These are phyloP conservation scores for Mortierella sp. DNA, from an alignment of 371 early-diverging fungal genomes.

Conservation along the genomic window DNA sequence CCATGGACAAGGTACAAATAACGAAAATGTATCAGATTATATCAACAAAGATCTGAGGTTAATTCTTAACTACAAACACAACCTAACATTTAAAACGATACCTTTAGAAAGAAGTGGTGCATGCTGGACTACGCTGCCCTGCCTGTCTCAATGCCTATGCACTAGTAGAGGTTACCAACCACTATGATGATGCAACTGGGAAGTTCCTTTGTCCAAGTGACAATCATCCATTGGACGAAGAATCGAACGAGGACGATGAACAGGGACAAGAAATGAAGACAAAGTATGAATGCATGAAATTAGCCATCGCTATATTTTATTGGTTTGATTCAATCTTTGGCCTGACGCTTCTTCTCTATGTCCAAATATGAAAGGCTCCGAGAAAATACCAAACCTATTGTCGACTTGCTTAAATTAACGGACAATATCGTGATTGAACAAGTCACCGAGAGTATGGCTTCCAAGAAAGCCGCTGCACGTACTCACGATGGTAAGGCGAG, in stretches of 20 bases:
- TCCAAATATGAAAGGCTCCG: slow-evolving; percentile 66
- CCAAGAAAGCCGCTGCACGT: slow-evolving; percentile 32
- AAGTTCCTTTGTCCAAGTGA: slow-evolving; percentile 45
- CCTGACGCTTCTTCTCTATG: slow-evolving; percentile 1
- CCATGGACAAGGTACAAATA: slow-evolving; percentile 72
- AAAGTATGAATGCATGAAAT: slow-evolving; percentile 23
- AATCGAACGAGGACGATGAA: slow-evolving; percentile 38
- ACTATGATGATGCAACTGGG: slow-evolving; percentile 13
- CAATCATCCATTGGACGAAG: slow-evolving; percentile 26
- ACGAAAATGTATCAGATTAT: background rate
- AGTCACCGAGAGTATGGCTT: slow-evolving; percentile 41
- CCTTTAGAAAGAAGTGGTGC: slow-evolving; percentile 70
- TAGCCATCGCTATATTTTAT: background rate
- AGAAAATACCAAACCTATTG: slow-evolving; percentile 85
- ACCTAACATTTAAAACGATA: too few relatives aligned
- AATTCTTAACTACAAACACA: too few relatives aligned
- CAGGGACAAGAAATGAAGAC: slow-evolving; percentile 47
- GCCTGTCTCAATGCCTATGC: slow-evolving; percentile 65
- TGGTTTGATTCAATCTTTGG: background rate
- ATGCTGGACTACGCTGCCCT: slow-evolving; percentile 80
- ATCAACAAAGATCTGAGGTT: too few relatives aligned
- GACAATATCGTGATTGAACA: slow-evolving; percentile 76
- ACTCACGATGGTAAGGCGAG: slow-evolving; percentile 36
- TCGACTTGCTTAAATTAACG: slow-evolving; percentile 84
- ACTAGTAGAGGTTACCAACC: slow-evolving; percentile 34